These are phyloP conservation scores for Boletus speciosus DNA, from an alignment of 768 basidiomycete genomes.

Conservation along the genomic window DNA sequence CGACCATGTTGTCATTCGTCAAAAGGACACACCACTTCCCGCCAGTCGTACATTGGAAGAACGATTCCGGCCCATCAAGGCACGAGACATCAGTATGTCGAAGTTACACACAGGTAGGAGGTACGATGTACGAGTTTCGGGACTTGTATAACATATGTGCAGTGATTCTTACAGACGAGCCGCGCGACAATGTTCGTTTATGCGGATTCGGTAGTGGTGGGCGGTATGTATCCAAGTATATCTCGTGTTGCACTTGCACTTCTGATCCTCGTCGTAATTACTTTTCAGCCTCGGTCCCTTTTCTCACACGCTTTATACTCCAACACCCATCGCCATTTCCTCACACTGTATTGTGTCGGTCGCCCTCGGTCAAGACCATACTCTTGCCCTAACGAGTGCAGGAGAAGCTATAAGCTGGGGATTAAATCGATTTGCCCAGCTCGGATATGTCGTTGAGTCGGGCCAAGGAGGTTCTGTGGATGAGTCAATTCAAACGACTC, in stretches of 20 bases:
- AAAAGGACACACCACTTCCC: constrained; percentile 12
- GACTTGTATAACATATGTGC: not conserved
- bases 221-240: constrained; percentile 46
- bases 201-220: constrained; percentile 92
- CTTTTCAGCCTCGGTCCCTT: constrained; percentile 61
- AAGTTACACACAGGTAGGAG: constrained; percentile 78
- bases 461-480: constrained; percentile 46
- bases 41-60: constrained; percentile 32
- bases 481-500: constrained; percentile 72
- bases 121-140: not conserved
- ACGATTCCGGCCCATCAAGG: constrained; percentile 60
- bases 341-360: constrained; percentile 58
- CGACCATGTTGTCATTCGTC: constrained; percentile 61
- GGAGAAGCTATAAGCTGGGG: constrained; percentile 93
- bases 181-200: constrained; percentile 66
- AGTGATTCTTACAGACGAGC: constrained; percentile 71
- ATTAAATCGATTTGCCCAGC: constrained; percentile 81
- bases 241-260: not conserved
- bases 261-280: not conserved
- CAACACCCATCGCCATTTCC: constrained; percentile 59
- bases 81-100: constrained; percentile 74
- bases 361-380: constrained; percentile 93
- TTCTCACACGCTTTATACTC: constrained; percentile 74
- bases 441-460: constrained; percentile 79
- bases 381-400: constrained; percentile 72